Conservation (phyloP, 345 rosid species). For the Eucalyptus caleyi region DNA sequence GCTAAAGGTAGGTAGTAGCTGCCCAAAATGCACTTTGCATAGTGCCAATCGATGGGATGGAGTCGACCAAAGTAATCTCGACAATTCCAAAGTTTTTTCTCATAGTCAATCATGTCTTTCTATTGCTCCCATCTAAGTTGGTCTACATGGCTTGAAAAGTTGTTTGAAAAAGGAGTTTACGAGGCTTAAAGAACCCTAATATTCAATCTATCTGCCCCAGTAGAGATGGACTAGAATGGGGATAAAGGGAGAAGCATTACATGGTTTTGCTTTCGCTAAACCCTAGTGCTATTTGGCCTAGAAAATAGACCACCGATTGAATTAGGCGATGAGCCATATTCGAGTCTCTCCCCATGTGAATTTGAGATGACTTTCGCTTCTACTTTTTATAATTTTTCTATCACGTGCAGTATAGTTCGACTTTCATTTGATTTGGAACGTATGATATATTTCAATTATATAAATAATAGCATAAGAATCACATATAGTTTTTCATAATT, state of each 20-base stretch:
- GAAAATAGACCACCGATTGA: neutral
- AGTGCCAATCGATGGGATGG: neutral
- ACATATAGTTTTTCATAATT: neutral
- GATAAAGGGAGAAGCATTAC: neutral
- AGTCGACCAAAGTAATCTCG: neutral
- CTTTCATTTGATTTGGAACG: neutral
- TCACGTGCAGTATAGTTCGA: neutral
- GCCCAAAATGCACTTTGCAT: neutral
- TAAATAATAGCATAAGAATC: neutral
- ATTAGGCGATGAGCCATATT: neutral
- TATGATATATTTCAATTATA: neutral
- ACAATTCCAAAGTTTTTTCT: neutral
- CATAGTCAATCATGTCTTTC: neutral
- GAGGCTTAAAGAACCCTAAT: neutral
- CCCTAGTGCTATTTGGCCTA: neutral
- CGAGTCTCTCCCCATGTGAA: neutral
- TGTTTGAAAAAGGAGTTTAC: neutral
- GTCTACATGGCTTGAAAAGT: neutral
- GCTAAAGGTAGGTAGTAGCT: neutral
- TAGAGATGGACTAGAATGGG: neutral
- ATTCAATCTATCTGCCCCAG: neutral
- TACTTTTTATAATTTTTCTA: neutral
- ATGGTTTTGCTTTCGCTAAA: neutral
- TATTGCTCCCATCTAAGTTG: neutral
- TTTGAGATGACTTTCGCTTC: neutral